Conservation (phyloP, 1,284 basidiomycete genomes). For the Melampsora larici-populina region DNA sequence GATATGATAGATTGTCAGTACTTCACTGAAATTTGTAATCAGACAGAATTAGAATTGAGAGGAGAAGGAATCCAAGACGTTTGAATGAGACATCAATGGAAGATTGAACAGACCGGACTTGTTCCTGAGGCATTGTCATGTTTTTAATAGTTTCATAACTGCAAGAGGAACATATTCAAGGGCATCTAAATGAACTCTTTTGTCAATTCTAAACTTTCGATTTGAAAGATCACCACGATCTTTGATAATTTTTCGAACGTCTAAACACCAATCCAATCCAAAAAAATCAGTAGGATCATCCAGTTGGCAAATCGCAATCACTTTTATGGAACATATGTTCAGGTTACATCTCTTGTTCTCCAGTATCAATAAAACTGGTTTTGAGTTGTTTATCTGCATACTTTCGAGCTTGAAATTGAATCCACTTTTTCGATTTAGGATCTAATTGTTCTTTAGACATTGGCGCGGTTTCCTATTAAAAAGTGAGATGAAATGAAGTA, state of each 20-base stretch:
- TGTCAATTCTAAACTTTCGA: conserved; percentile 84
- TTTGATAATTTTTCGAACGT: conserved; percentile 54
- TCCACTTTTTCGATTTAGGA: conserved; percentile 87
- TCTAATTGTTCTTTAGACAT: conserved; percentile 74
- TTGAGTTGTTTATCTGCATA: conserved; percentile 78
- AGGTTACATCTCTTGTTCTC: conserved; percentile 68
- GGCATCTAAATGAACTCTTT: conserved; percentile 95
- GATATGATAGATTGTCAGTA: conserved; percentile 93
- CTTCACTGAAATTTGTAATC: conserved; percentile 70
- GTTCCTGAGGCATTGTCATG: conserved; percentile 96
- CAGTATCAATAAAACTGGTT: conserved; percentile 84
- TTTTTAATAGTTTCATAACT: conserved; percentile 98
- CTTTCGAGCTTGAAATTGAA: conserved; percentile 83
- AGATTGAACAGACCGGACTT: conserved; percentile 20
- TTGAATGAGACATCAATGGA: conserved; percentile 16
- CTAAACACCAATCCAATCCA: background rate
- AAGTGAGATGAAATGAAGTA: background rate
- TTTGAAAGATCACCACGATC: conserved; percentile 55
- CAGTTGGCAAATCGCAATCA: conserved; percentile 73
- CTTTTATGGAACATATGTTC: conserved; percentile 91
- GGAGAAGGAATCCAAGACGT: conserved; percentile 57
- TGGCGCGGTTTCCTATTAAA: conserved; percentile 48
- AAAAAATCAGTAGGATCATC: conserved; percentile 52
- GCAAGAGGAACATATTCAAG: conserved; percentile 99
- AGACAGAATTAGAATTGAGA: background rate